Base-by-base conservation (phyloP, 805 yeast genomes). In the Komagataella phaffii region DNA sequence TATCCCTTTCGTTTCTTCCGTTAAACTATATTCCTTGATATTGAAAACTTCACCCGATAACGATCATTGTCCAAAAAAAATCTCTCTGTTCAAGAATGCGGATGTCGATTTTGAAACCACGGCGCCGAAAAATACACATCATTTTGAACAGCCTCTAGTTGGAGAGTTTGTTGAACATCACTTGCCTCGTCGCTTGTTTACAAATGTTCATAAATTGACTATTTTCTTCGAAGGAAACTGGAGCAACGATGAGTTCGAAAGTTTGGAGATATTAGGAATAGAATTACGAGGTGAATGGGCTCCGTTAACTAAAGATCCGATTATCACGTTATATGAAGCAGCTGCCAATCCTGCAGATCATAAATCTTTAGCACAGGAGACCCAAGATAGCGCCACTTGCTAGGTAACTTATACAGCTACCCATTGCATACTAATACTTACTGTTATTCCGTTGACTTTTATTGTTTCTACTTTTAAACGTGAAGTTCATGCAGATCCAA, bases 301-400 rank as follows among this genome's bases (percentile, higher is more conserved):
- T 5, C 77, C 74, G 44, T 62, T 85, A 49, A 63, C 70, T 36
- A 75, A 75, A 55, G 87, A 85, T 46, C 96, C 96, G 0, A 78
- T 88, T 17, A 73, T 85, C 14, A 74, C 96, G 0, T 61, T 86
- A 18, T 91, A 90, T 64, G 98, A 91, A 66, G 78, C 89, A 52
- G 95, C 96, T 0, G 93, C 97, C 2, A 90, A 90, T 63, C 96
- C 96, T 0, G 79, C 83, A 1, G 97, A 90, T 62, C 97, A 91
- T 64, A 80, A 75, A 57, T 73, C 66, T 49, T 18, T 61, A 17
- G 48, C 52, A 17, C 54, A 58, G 21, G 63, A 61, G 49, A 57
- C 55, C 44, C 55, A 79, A 66, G 40, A 30, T 14, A 30, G 40
- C 40, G 40, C 40, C 14, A 30, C 40, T 14, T 30, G 40, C 14